Base-by-base conservation (phyloP, 768 basidiomycete species). In the Clitopilus passeckerianus region DNA sequence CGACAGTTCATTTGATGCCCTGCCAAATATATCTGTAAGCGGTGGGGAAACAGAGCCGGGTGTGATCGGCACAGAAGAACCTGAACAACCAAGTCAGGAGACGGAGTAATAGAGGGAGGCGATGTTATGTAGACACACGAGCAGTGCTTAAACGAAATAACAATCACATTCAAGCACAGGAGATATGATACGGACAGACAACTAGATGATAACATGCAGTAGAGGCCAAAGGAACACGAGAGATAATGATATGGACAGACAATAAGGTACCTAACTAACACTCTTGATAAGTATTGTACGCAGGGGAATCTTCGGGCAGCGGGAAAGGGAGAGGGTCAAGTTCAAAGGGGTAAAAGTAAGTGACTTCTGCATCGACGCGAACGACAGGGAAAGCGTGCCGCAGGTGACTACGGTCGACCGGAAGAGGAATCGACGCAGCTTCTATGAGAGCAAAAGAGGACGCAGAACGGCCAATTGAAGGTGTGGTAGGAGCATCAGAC, bases 311-410 rank as follows among this genome's bases (percentile, higher is more conserved):
- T 70, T 73, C 70, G 65, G 78, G 77, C 65, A 81, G 75, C 65
- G 85, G 80, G 67, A 87, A 90, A 52, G 90, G 88, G 59, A 89
- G 81, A 35, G 88, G 83, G 65, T 90, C 87, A 70, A 86, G 74
- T 71, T 87, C 85, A 63, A 87, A 87, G 35, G 80, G 79, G 67
- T 82, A 82, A 73, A 86, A 84, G 66, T 80, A 84, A 44, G 81
- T 77, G 72, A 84, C 78, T 75, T 84, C 75, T 67, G 77, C 75
- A 66, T 82, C 81, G 70, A 85, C 78, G 72, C 84, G 89, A 59
- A 91, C 81, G 67, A 84, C 84, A 57, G 81, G 79, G 35, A 69
- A 74, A 57, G 83, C 67, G 59, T 78, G 74, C 59, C 78, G 80
- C 65, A 76, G 69, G 62, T 75, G 74, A 69, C 79, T 79, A 69